These are phyloP conservation scores for Corynespora cassiicola DNA, from an alignment of 2,329 filamentous ascomycete species.

Conservation along the genomic window DNA sequence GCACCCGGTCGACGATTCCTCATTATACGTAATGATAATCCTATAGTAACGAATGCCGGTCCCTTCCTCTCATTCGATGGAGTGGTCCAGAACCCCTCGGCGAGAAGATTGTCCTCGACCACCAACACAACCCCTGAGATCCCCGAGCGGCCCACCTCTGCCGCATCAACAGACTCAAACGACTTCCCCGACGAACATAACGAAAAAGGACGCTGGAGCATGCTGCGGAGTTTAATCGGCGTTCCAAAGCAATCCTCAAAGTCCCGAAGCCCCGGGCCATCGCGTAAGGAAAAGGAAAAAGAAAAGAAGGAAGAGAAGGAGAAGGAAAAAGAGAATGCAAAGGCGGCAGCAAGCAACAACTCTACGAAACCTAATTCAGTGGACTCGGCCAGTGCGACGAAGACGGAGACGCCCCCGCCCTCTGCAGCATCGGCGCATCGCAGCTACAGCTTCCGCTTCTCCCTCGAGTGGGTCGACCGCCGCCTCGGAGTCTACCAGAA, in stretches of 20 bases:
- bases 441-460: slow-evolving; percentile 76
- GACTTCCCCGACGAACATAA: slow-evolving; percentile 43
- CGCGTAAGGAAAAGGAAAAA: slow-evolving; percentile 29
- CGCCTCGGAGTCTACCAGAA: slow-evolving; percentile 64
- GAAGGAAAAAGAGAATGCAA: slow-evolving; percentile 31
- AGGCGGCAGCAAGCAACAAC: slow-evolving; percentile 24
- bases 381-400: slow-evolving; percentile 9
- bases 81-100: slow-evolving; percentile 53
- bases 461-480: slow-evolving; percentile 70
- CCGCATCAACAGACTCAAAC: slow-evolving; percentile 35
- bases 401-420: slow-evolving; percentile 25
- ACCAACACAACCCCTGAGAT: slow-evolving; percentile 27
- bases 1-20: slow-evolving; percentile 85
- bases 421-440: slow-evolving; percentile 59
- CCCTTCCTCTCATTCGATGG: slow-evolving; percentile 70
- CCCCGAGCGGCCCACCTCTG: slow-evolving; percentile 35
- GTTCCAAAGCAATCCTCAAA: slow-evolving; percentile 51
- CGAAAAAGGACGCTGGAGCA: slow-evolving; percentile 66
- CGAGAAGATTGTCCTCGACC: slow-evolving; percentile 32
- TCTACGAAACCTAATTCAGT: no score
- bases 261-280: slow-evolving; percentile 41
- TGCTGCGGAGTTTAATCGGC: slow-evolving; percentile 69
- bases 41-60: slow-evolving; percentile 57
- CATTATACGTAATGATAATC: slow-evolving; percentile 83
- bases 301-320: slow-evolving; percentile 26